Base-by-base conservation (phyloP, 192 early-diverging fungal genomes). In the Coemansia sp. region DNA sequence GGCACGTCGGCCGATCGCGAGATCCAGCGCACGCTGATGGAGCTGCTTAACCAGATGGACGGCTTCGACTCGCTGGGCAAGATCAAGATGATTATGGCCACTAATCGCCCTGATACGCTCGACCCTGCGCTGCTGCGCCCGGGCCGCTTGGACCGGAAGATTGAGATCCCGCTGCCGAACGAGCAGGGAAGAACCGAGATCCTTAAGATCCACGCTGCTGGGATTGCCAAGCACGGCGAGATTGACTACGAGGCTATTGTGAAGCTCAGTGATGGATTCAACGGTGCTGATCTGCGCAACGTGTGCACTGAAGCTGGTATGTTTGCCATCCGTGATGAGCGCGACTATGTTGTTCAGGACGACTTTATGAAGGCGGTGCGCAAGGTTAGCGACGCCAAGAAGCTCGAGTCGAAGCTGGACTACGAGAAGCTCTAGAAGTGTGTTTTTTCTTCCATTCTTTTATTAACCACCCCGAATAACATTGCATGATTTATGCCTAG, bases 281-380 rank as follows among this genome's bases (percentile, higher is more conserved):
- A 99, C 67, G 94, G 96, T 31, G 97, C 97, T 18, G 97, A 99
- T 87, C 81, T 99, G 68, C 84, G 97, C 63, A 99, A 99, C 64
- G 92, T 99, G 32, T 99, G 97, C 73, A 99, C 97, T 19, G 97
- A 99, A 82, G 96, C 96, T 10, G 97, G 95, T 51, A 98, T 99
- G 97, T 98, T 98, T 89, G 97, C 97, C 24, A 98, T 99, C 63
- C 92, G 96, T 29, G 96, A 97, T 56, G 96, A 98, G 58, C 88
- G 97, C 43, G 97, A 99, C 71, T 98, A 95, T 78, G 86, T 90
- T 24, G 69, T 95, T n/a, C 96, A 99, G 73, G 96, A 97, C 63
- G 97, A 99, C 67, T 99, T 98, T 77, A 98, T 98, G 97, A 99
- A 99, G 83, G 97, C 97, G 19, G 97, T 97, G 31, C 88, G 97